Evolutionary conservation across 192 early-diverging fungal genomes (phyloP).

Genomic region (Helicostylum pulchrum): DNA sequence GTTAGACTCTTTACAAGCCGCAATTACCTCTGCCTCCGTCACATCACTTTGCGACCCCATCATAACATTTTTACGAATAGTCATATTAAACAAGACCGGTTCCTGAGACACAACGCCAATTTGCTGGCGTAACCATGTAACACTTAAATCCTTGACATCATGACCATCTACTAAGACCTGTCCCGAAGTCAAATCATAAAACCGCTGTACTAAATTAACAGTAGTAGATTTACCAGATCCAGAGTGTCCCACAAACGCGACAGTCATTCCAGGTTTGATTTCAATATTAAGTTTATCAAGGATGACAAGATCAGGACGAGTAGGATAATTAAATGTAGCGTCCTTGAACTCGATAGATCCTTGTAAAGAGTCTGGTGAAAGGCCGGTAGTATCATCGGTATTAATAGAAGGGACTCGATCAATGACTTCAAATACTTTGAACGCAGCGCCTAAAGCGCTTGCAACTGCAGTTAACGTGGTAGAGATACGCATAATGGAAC

Average conservation of each 20-base stretch:
- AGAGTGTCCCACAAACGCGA: constrained; percentile 83
- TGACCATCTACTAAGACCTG: constrained; percentile 68
- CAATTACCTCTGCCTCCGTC: constrained; percentile 65
- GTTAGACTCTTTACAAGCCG: constrained; percentile 65
- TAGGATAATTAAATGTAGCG: constrained; percentile 80
- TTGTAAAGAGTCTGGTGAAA: constrained; percentile 40
- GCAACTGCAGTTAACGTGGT: constrained; percentile 68
- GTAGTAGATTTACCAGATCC: constrained; percentile 87
- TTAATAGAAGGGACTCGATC: constrained; percentile 80
- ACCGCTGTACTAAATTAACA: constrained; percentile 77
- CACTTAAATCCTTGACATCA: constrained; percentile 70
- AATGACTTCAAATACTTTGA: constrained; percentile 72
- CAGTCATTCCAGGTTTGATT: constrained; percentile 70
- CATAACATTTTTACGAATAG: constrained; percentile 77
- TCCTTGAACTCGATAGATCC: constrained; percentile 74
- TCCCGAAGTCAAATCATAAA: constrained; percentile 65
- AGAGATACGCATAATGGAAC: constrained; percentile 67
- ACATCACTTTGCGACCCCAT: constrained; percentile 54
- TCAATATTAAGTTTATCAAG: constrained; percentile 68
- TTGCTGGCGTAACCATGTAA: constrained; percentile 76
- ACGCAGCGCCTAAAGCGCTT: constrained; percentile 74
- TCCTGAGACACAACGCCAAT: constrained; percentile 90
- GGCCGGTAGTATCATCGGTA: constrained; percentile 40
- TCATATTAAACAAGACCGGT: constrained; percentile 76
- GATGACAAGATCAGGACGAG: constrained; percentile 76